These are phyloP conservation scores for Saccharum hybrid DNA, from an alignment of 202 grass and related monocot genomes.

Conservation along the genomic window DNA sequence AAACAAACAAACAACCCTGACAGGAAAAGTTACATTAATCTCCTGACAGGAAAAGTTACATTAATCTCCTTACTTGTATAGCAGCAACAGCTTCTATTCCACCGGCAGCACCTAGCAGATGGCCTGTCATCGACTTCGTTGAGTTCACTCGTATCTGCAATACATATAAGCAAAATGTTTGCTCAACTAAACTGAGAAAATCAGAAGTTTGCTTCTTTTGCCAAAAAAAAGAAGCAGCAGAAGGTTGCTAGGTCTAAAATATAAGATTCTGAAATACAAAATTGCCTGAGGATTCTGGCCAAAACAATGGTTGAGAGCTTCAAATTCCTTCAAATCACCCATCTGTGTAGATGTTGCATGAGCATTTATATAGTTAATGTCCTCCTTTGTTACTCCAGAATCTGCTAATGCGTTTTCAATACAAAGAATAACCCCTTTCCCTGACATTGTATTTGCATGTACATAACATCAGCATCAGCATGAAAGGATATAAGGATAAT, in stretches of 20 bases:
- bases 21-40: too few species aligned
- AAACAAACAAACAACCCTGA: conserved; percentile 14
- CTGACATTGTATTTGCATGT: conserved; percentile 60
- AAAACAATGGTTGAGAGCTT: conserved; percentile 86
- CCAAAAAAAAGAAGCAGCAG: not conserved
- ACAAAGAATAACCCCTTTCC: conserved; percentile 90
- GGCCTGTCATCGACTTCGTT: conserved; percentile 97
- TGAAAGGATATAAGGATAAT: conserved; percentile 18
- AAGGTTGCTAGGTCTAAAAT: conserved; percentile 5
- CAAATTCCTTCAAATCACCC: conserved; percentile 97
- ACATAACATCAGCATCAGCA: conserved; percentile 31
- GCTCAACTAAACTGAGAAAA: conserved; percentile 26
- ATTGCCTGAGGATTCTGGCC: conserved; percentile 79
- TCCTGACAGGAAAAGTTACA: too few species aligned
- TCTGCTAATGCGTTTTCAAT: conserved; percentile 89
- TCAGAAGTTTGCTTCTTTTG: not conserved
- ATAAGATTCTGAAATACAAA: conserved; percentile 38
- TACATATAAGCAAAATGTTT: conserved; percentile 42
- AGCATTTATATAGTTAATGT: conserved; percentile 96
- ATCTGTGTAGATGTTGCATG: conserved; percentile 93
- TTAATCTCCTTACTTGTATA: conserved; percentile 70
- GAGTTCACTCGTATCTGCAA: conserved; percentile 90
- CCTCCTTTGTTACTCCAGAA: conserved; percentile 80
- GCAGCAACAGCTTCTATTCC: conserved; percentile 92
- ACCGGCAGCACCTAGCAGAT: conserved; percentile 88